phyloP scores from a whole-genome alignment of 2,329 filamentous ascomycete species.

The Apiospora hydei region DNA sequence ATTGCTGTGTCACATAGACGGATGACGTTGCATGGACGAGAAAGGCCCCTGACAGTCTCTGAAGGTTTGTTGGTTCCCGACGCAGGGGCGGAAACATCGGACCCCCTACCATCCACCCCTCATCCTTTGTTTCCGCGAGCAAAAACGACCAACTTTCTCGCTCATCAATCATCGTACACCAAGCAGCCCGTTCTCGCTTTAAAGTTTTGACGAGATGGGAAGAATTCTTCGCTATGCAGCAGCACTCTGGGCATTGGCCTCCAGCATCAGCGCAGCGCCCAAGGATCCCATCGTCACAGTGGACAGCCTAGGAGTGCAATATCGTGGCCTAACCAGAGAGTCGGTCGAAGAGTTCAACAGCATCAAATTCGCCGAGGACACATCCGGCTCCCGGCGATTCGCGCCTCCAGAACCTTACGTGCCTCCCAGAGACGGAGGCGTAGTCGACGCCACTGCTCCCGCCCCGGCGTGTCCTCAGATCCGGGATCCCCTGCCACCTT shows the following conservation, averaged over 20 bases:
- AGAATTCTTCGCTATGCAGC: not conserved
- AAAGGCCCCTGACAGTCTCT: not conserved
- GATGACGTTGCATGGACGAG: not conserved
- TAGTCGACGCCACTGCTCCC: not conserved
- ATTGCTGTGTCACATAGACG: not conserved
- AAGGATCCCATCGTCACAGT: not conserved
- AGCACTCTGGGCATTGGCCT: not conserved
- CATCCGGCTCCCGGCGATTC: not conserved
- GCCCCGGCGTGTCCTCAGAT: slow-evolving; percentile 10
- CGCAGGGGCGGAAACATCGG: not conserved
- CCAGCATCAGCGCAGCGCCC: not conserved
- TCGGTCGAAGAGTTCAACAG: slow-evolving; percentile 7
- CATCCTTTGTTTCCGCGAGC: too few relatives aligned
- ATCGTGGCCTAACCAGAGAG: not conserved
- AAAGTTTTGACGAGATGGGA: not conserved
- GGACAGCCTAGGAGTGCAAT: not conserved
- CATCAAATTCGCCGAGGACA: not conserved
- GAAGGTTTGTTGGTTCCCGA: not conserved
- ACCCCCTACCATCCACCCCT: not conserved
- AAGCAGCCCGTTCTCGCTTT: not conserved
- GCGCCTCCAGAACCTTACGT: not conserved
- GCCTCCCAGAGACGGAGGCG: not conserved
- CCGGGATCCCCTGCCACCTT: slow-evolving; percentile 25
- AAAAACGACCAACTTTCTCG: not conserved
- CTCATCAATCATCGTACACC: not conserved